These are phyloP conservation scores for Amanita fuliginea DNA, from an alignment of 768 basidiomycete species.

Conservation along the genomic window DNA sequence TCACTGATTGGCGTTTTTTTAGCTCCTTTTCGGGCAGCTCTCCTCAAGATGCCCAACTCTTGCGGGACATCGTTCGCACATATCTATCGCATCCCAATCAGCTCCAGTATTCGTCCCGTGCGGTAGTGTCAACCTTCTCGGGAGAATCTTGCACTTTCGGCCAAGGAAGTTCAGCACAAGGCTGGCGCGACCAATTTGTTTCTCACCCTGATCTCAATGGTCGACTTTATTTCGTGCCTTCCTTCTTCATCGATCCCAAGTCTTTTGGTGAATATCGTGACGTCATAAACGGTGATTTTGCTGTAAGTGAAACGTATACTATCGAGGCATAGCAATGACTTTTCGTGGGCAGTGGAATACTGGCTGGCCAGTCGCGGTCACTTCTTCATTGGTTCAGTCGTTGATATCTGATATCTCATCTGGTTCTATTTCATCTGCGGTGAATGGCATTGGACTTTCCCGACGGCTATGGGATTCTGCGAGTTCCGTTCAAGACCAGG, in stretches of 20 bases:
- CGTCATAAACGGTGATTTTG: slow-evolving; percentile 49
- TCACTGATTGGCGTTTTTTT: not conserved
- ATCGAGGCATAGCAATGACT: slow-evolving; percentile 4
- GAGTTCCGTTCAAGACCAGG: slow-evolving; percentile 13
- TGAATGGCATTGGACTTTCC: not conserved
- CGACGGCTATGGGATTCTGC: slow-evolving; percentile 1
- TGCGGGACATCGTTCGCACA: slow-evolving; percentile 43
- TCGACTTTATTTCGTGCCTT: slow-evolving; percentile 52
- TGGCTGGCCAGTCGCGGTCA: slow-evolving; percentile 66
- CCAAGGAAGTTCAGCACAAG: slow-evolving; percentile 33
- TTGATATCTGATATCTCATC: slow-evolving; percentile 7
- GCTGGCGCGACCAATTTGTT: slow-evolving; percentile 48
- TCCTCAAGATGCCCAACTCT: slow-evolving; percentile 31
- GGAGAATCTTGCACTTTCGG: slow-evolving; percentile 66
- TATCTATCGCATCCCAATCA: slow-evolving; percentile 52
- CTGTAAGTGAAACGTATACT: slow-evolving; percentile 25
- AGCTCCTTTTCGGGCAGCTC: slow-evolving; percentile 47
- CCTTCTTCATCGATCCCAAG: slow-evolving; percentile 54
- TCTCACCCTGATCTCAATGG: slow-evolving; percentile 33
- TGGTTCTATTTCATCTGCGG: not conserved
- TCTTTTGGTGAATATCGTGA: slow-evolving; percentile 32
- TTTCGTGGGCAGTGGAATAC: slow-evolving; percentile 53
- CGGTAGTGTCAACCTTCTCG: slow-evolving; percentile 61
- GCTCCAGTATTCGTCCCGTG: slow-evolving; percentile 28
- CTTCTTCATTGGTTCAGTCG: slow-evolving; percentile 24